Evolutionary conservation across 2,329 filamentous ascomycete species (phyloP).

Genomic region (Pezicula carpinea): DNA sequence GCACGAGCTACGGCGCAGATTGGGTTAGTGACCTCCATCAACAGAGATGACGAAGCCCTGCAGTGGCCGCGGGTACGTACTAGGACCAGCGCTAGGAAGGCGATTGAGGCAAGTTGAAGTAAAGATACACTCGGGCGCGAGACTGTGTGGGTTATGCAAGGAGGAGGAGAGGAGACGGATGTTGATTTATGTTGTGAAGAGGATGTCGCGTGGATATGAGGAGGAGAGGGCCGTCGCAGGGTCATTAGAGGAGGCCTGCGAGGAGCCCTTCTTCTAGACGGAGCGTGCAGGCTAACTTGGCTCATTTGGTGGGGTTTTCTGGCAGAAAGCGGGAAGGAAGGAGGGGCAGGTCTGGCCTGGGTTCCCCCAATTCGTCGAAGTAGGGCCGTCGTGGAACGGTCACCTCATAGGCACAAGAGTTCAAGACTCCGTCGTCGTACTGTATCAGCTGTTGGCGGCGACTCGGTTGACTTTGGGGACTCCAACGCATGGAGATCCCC

Average conservation of each 20-base stretch:
- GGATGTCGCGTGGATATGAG: too few species aligned
- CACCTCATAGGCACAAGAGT: background rate
- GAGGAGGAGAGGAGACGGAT: background rate
- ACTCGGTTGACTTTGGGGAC: background rate
- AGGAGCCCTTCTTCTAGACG: too few species aligned
- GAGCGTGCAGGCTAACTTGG: too few species aligned
- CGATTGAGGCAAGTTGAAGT: conserved; percentile 29
- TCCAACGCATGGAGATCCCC: too few species aligned
- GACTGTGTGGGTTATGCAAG: conserved; percentile 19
- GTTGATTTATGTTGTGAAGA: too few species aligned
- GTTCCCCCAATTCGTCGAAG: conserved; percentile 6
- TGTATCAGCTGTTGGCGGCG: background rate
- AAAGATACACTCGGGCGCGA: conserved; percentile 20
- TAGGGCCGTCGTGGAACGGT: background rate
- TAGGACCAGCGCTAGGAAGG: conserved; percentile 26
- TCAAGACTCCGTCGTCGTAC: too few species aligned
- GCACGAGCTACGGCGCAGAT: conserved; percentile 38
- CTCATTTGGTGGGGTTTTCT: too few species aligned
- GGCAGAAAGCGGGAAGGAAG: background rate
- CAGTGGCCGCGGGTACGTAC: conserved; percentile 18
- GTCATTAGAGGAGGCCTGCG: too few species aligned
- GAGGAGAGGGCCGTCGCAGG: too few species aligned
- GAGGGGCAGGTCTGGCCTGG: conserved; percentile 13
- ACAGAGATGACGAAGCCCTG: background rate
- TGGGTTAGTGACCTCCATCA: conserved; percentile 1